Base-by-base conservation (phyloP, 2,329 filamentous ascomycete species). In the Dothideomycetes sp. region DNA sequence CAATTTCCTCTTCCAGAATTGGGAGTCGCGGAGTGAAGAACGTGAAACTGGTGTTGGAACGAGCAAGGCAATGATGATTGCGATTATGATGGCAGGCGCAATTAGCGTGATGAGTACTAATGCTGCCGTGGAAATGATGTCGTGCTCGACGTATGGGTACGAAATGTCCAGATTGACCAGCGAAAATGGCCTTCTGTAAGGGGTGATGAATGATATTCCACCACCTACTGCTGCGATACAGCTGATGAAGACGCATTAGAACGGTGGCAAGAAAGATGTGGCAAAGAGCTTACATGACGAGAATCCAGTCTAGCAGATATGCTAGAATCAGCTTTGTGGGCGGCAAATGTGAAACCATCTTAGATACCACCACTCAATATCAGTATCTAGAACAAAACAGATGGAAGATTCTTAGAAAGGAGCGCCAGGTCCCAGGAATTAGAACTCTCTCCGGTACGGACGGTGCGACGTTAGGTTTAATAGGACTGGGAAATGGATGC, bases 1-100 rank as follows among this genome's bases (percentile, higher is more conserved):
- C 1, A 94, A 60, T 64, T 91, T 94, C 49, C 84, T 74, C 56
- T 75, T 76, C 79, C 84, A 87, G 31, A 88, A 69, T 40, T 84
- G 63, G 4, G 71, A 61, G 48, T 71, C 71, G 2, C 83, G 77
- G 0, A 80, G 79, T 15, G 72, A 24, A 9, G 32, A 32, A 16
- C 22, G 33, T n/a, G 33, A 31, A 13, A 37, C 32, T 10, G 38
- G 43, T 70, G 29, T 68, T 68, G 12, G 75, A 3, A 45, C 77
- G 50, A 89, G 62, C 8, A 76, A 45, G 12, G 93, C 61, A 28
- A 76, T 76, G 43, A 89, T 71, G 38, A 86, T 25, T 37, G 82
- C 60, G 51, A 94, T 80, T 48, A 87, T 66, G 45, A 71, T 61
- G 20, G 76, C 75, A 4, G 89, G 89, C 1, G 74, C 68, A 24